Conservation (phyloP, 148 eudicot species). For the Rhododendron molle region DNA sequence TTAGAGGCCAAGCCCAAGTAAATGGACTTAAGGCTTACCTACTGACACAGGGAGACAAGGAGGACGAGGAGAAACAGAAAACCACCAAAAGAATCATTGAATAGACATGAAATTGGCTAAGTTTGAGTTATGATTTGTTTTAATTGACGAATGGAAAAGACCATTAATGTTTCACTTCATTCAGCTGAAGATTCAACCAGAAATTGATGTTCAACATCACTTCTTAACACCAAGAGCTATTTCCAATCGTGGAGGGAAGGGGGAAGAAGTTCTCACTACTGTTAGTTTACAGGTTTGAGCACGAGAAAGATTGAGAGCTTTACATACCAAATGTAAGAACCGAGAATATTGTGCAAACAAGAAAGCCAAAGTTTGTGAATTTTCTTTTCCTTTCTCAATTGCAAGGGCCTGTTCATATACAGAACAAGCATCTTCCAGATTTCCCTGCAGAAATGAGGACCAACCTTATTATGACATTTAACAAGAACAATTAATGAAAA, state of each 20-base stretch:
- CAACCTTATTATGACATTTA: constrained; percentile 8
- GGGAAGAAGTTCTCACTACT: background rate
- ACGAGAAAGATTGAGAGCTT: background rate
- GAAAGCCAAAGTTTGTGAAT: constrained; percentile 74
- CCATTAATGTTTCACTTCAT: background rate
- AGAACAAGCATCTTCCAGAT: constrained; percentile 74
- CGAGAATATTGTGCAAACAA: constrained; percentile 90
- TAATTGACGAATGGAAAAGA: background rate
- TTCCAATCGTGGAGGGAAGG: background rate
- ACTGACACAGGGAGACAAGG: background rate
- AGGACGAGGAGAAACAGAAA: background rate
- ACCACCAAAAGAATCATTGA: background rate
- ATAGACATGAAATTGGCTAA: background rate
- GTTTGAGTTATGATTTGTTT: background rate
- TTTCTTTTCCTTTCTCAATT: constrained; percentile 97
- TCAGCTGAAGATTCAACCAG: background rate
- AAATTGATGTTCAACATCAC: background rate
- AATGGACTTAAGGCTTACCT: background rate
- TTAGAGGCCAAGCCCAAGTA: background rate
- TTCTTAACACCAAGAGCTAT: background rate
- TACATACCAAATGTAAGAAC: constrained; percentile 73
- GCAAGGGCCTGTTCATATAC: constrained; percentile 93
- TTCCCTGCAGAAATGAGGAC: constrained; percentile 52
- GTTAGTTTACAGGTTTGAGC: background rate
- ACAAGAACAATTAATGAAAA: background rate